Evolutionary conservation across 495 filamentous ascomycete genomes (phyloP).

Genomic region (Saxophila tyrrhenica): DNA sequence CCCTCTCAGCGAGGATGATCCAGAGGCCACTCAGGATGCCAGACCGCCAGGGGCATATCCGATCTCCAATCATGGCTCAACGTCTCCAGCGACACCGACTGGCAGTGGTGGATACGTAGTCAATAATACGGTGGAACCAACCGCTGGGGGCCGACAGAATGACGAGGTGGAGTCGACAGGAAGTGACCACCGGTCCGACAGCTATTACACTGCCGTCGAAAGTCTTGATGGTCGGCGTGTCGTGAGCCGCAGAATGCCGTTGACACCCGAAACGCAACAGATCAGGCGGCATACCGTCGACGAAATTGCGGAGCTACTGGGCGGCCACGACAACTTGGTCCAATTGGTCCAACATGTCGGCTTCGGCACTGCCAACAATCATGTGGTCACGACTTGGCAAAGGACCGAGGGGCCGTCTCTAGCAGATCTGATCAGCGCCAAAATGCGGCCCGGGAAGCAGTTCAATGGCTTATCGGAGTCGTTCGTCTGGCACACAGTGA

Average conservation of each 20-base stretch:
- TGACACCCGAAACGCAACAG: not conserved
- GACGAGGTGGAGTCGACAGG: too few species aligned
- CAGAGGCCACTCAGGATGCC: too few species aligned
- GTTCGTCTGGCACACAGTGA: conserved; percentile 4
- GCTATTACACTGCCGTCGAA: not conserved
- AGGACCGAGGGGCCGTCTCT: not conserved
- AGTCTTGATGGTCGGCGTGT: not conserved
- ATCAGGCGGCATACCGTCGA: not conserved
- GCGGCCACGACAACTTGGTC: not conserved
- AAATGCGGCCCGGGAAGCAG: not conserved
- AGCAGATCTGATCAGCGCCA: not conserved
- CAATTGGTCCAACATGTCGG: not conserved
- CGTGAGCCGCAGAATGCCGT: not conserved
- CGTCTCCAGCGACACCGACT: too few species aligned
- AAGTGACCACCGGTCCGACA: too few species aligned
- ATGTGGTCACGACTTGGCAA: not conserved
- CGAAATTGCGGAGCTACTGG: not conserved
- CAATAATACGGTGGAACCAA: too few species aligned
- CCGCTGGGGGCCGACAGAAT: too few species aligned
- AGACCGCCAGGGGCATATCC: too few species aligned
- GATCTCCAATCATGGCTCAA: too few species aligned
- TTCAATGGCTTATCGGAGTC: not conserved
- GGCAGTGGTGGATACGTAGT: too few species aligned
- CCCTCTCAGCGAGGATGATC: too few species aligned
- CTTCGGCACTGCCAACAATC: not conserved